Conservation (phyloP, 1,284 basidiomycete genomes). For the Naganishia liquefaciens region DNA sequence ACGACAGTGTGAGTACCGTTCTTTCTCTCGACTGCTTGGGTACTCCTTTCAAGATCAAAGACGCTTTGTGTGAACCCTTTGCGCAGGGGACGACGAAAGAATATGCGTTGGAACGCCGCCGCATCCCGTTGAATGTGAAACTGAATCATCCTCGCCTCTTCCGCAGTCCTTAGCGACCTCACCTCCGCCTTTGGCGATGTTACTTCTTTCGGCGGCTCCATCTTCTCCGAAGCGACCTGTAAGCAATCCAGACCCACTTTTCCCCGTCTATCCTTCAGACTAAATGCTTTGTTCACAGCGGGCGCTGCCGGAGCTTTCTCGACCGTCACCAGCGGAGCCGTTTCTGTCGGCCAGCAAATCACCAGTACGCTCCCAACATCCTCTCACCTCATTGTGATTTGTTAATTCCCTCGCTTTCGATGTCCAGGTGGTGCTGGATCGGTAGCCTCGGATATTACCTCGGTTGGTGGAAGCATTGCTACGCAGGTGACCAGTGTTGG, state of each 20-base stretch:
- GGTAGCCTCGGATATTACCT: slow-evolving; percentile 3
- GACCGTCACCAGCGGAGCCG: slow-evolving; percentile 17
- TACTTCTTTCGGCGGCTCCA: slow-evolving; percentile 6
- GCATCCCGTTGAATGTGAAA: neutral
- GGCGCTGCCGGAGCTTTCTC: slow-evolving; percentile 15
- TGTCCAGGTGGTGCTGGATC: slow-evolving; percentile 6
- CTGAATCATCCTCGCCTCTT: slow-evolving; percentile 2
- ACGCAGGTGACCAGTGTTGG: slow-evolving; percentile 1
- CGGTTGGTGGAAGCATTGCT: slow-evolving; percentile 10
- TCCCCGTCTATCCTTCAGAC: neutral
- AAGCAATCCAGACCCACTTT: too few relatives aligned
- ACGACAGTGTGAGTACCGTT: slow-evolving; percentile 11
- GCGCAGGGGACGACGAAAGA: too few relatives aligned
- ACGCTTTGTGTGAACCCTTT: too few relatives aligned
- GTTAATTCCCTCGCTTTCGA: neutral
- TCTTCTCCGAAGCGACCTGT: slow-evolving; percentile 1
- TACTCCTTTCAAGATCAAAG: too few relatives aligned
- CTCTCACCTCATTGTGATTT: neutral
- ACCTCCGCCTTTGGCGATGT: slow-evolving; percentile 18
- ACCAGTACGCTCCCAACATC: slow-evolving; percentile 5
- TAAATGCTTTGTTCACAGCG: neutral
- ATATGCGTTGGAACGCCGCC: too few relatives aligned
- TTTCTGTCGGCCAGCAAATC: slow-evolving; percentile 15
- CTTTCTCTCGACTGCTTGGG: too few relatives aligned
- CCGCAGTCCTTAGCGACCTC: neutral